phyloP scores from a whole-genome alignment of 1,284 basidiomycete species.

The Irpex sp. region DNA sequence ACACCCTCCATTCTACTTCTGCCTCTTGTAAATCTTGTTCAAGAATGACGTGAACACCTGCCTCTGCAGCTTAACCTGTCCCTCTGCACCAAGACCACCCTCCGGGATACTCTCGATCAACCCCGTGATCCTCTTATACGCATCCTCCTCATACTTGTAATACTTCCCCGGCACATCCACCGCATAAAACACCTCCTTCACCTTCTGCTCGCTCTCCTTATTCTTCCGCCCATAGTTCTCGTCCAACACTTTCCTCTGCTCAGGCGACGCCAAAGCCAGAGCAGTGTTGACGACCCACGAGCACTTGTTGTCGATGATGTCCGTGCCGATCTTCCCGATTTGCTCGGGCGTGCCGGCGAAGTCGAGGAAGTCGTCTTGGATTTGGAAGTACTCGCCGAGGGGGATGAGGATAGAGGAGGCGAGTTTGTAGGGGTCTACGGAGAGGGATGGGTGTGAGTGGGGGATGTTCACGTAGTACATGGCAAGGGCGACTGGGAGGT shows the following conservation, averaged over 20 bases:
- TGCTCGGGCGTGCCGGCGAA: slow-evolving; percentile 88
- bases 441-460: slow-evolving; percentile 19
- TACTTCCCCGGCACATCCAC: slow-evolving; percentile 72
- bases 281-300: slow-evolving; percentile 96
- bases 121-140: slow-evolving; percentile 63
- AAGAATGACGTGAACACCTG: slow-evolving; percentile 86
- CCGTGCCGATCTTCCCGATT: slow-evolving; percentile 97
- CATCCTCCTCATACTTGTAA: slow-evolving; percentile 74
- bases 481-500: slow-evolving; percentile 95
- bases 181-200: slow-evolving; percentile 80
- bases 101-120: slow-evolving; percentile 74
- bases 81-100: slow-evolving; percentile 23
- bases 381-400: slow-evolving; percentile 97
- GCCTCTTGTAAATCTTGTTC: slow-evolving; percentile 87
- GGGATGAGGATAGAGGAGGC: slow-evolving; percentile 87
- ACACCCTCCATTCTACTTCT: slow-evolving; percentile 46
- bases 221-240: slow-evolving; percentile 90
- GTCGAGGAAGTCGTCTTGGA: slow-evolving; percentile 98
- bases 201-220: slow-evolving; percentile 52
- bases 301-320: slow-evolving; percentile 99
- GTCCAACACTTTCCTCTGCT: slow-evolving; percentile 60
- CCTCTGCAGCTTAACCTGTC: slow-evolving; percentile 61
- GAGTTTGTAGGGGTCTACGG: slow-evolving; percentile 67
- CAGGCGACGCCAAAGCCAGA: slow-evolving; percentile 53
- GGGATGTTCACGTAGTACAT: slow-evolving; percentile 81